These are phyloP conservation scores for Phytophthora lateralis DNA, from an alignment of 352 stramenopile genomes.

Conservation along the genomic window DNA sequence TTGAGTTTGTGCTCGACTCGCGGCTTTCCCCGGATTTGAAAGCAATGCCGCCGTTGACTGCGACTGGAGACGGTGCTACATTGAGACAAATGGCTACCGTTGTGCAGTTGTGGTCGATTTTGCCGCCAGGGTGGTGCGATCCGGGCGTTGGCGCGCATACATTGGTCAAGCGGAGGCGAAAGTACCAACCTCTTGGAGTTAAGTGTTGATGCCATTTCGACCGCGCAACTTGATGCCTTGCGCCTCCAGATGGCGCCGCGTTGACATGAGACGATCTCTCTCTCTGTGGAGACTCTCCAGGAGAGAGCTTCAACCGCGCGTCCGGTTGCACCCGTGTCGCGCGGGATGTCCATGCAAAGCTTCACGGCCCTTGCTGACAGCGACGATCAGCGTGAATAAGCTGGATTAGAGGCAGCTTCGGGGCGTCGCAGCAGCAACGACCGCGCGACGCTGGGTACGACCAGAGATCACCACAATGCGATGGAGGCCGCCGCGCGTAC, in stretches of 20 bases:
- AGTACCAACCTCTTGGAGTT: no score
- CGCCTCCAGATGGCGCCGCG: slow-evolving; percentile 11
- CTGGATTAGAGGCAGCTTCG: neutral
- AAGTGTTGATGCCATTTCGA: slow-evolving; percentile 17
- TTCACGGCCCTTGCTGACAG: neutral
- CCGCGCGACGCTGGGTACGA: neutral
- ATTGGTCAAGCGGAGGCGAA: no score
- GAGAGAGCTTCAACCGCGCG: slow-evolving; percentile 11
- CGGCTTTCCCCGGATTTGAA: neutral
- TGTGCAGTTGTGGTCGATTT: neutral
- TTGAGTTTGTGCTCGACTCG: neutral
- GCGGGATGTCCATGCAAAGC: neutral
- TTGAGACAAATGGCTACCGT: slow-evolving; percentile 6
- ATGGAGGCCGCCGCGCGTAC: neutral
- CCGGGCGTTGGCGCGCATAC: no score
- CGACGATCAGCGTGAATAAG: slow-evolving; percentile 12
- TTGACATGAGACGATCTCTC: slow-evolving; percentile 20
- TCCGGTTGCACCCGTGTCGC: slow-evolving; percentile 24
- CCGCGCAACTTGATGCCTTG: slow-evolving; percentile 15
- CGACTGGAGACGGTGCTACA: neutral
- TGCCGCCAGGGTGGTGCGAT: no score
- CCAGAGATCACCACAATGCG: slow-evolving; percentile 4
- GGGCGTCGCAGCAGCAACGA: neutral
- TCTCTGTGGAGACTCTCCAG: slow-evolving; percentile 3
- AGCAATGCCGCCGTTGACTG: neutral